Conservation (phyloP, 257 asterid genomes). For the Solanum gandarillasii region DNA sequence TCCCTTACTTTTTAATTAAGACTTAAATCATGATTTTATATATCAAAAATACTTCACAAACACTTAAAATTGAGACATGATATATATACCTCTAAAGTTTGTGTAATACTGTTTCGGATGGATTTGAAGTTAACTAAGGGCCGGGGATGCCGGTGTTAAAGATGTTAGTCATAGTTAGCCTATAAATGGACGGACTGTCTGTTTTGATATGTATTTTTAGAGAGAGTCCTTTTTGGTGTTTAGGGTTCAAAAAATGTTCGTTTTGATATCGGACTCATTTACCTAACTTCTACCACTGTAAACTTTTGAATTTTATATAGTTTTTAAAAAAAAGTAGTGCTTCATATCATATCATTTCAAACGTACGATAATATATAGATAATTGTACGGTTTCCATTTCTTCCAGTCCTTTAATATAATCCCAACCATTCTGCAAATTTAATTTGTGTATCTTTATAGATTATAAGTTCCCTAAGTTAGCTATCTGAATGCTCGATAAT, state of each 20-base stretch:
- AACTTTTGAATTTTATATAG: not conserved
- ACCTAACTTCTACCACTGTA: not conserved
- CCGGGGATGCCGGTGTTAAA: too few species aligned
- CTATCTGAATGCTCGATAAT: not conserved
- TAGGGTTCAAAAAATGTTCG: too few species aligned
- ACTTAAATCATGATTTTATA: too few species aligned
- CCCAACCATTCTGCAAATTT: not conserved
- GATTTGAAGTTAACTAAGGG: too few species aligned
- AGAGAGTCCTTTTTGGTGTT: fast-evolving
- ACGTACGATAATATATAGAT: not conserved
- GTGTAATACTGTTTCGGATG: too few species aligned
- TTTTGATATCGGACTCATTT: not conserved
- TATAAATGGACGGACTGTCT: too few species aligned
- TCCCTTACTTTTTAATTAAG: too few species aligned
- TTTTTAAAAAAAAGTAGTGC: not conserved
- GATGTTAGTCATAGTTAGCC: too few species aligned
- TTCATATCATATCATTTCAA: not conserved
- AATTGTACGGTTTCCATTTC: not conserved
- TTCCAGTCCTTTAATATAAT: not conserved
- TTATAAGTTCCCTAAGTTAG: not conserved
- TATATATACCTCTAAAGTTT: too few species aligned
- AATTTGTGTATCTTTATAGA: not conserved
- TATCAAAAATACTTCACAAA: too few species aligned
- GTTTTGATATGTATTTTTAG: too few species aligned
- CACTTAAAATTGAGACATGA: too few species aligned